phyloP scores from a whole-genome alignment of 768 basidiomycete genomes.

The Tricholoma sp. region DNA sequence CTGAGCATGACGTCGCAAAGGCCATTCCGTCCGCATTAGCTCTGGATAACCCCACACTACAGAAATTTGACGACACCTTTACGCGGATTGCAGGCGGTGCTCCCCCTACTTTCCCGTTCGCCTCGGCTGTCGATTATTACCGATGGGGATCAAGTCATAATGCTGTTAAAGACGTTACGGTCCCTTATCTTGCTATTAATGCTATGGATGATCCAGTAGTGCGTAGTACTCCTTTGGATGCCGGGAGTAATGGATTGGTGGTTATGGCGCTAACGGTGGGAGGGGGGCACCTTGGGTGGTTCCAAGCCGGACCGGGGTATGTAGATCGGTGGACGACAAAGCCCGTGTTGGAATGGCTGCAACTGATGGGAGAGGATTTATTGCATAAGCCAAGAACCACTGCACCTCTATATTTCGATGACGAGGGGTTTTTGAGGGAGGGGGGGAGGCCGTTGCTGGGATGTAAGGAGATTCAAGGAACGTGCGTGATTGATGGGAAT shows the following conservation, averaged over 20 bases:
- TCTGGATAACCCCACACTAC: conserved; percentile 47
- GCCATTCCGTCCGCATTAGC: conserved; percentile 37
- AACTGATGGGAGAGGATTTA: conserved; percentile 46
- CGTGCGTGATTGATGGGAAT: conserved; percentile 49
- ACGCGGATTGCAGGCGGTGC: conserved; percentile 67
- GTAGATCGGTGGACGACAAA: conserved; percentile 55
- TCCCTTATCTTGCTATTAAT: conserved; percentile 71
- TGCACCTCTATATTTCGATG: conserved; percentile 34
- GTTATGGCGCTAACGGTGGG: conserved; percentile 52
- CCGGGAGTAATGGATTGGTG: conserved; percentile 44
- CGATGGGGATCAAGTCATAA: conserved; percentile 52
- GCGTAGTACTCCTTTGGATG: conserved; percentile 50
- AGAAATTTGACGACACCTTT: conserved; percentile 53
- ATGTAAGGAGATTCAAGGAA: conserved; percentile 51
- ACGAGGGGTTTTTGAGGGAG: conserved; percentile 60
- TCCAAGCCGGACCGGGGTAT: conserved; percentile 39
- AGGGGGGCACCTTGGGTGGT: conserved; percentile 83
- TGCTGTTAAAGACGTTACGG: conserved; percentile 47
- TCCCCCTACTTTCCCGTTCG: conserved; percentile 44
- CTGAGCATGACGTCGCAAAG: conserved; percentile 43
- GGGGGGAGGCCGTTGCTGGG: conserved; percentile 51
- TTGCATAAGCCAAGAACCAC: conserved; percentile 27
- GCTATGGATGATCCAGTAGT: conserved; percentile 76
- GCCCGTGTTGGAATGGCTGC: conserved; percentile 67
- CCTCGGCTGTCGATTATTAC: conserved; percentile 38